Evolutionary conservation across 2,329 filamentous ascomycete species (phyloP).

Genomic region (Epichloe sibirici): DNA sequence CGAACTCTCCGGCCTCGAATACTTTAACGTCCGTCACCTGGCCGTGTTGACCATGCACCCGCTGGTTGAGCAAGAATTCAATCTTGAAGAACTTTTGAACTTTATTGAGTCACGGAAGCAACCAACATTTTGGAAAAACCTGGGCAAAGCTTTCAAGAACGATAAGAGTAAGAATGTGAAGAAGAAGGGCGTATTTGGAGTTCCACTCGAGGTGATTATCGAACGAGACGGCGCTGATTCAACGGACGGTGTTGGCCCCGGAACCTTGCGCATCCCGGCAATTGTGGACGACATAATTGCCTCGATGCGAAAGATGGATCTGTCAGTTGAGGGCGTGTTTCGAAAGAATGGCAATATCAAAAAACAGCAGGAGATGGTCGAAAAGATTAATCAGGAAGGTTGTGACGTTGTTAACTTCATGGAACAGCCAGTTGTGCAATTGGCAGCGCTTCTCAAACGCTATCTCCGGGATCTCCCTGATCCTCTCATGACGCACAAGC

Average conservation of each 20-base stretch:
- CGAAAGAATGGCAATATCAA: slow-evolving; percentile 99
- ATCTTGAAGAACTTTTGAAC: slow-evolving; percentile 81
- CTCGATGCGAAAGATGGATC: slow-evolving; percentile 96
- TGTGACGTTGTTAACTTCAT: slow-evolving; percentile 77
- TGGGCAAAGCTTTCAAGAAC: slow-evolving; percentile 90
- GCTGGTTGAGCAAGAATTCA: slow-evolving; percentile 78
- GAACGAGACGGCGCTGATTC: slow-evolving; percentile 93
- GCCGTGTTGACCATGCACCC: slow-evolving; percentile 93
- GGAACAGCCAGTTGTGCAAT: slow-evolving; percentile 81
- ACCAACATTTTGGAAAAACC: slow-evolving; percentile 94
- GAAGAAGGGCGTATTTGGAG: slow-evolving; percentile 90
- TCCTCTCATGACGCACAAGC: slow-evolving; percentile 86
- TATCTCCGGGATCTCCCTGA: slow-evolving; percentile 92
- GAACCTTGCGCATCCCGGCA: slow-evolving; percentile 80
- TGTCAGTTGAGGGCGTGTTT: slow-evolving; percentile 97
- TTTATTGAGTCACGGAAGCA: slow-evolving; percentile 85
- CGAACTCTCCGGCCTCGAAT: slow-evolving; percentile 86
- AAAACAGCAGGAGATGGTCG: slow-evolving; percentile 73
- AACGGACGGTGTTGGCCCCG: slow-evolving; percentile 92
- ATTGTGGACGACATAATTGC: slow-evolving; percentile 89
- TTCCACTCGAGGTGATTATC: slow-evolving; percentile 76
- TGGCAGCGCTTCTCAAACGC: slow-evolving; percentile 87
- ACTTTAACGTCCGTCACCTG: slow-evolving; percentile 92
- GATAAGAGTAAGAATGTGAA: slow-evolving; percentile 66
- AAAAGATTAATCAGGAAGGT: slow-evolving; percentile 75